phyloP scores from a whole-genome alignment of 192 early-diverging fungal genomes.

The Coemansia sp. region DNA sequence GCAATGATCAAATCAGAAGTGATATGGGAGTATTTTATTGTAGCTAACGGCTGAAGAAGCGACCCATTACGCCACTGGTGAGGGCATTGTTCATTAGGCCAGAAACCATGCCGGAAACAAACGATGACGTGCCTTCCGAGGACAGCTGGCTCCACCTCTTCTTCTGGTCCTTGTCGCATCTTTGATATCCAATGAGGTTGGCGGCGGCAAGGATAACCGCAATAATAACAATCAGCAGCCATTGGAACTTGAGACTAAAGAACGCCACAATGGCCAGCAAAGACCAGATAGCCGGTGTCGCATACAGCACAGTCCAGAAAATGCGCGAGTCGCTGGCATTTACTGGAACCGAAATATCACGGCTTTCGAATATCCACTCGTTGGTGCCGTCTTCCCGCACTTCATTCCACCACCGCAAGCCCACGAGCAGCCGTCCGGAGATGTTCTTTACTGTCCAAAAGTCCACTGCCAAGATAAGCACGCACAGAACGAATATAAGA shows the following conservation, averaged over 20 bases:
- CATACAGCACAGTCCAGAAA: conserved; percentile 93
- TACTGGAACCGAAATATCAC: conserved; percentile 62
- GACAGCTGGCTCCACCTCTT: conserved; percentile 69
- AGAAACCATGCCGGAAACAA: conserved; percentile 51
- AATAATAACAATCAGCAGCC: conserved; percentile 84
- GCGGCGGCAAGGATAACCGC: conserved; percentile 83
- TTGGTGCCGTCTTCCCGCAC: conserved; percentile 93
- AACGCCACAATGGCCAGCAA: conserved; percentile 77
- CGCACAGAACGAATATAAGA: conserved; percentile 85
- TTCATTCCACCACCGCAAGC: conserved; percentile 99
- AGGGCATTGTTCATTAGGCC: conserved; percentile 55
- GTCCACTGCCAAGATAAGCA: conserved; percentile 90
- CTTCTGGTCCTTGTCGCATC: conserved; percentile 92
- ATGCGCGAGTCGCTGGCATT: conserved; percentile 88
- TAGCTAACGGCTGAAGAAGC: conserved; percentile 46
- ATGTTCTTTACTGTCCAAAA: conserved; percentile 99
- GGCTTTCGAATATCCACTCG: conserved; percentile 95
- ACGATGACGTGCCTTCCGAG: conserved; percentile 38
- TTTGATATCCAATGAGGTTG: conserved; percentile 92
- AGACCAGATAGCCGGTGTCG: conserved; percentile 74
- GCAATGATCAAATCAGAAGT: too few species aligned
- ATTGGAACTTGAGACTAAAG: conserved; percentile 69
- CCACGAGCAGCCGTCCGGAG: conserved; percentile 91
- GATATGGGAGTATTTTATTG: neutral
- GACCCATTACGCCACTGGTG: conserved; percentile 34